phyloP scores from a whole-genome alignment of 192 early-diverging fungal genomes.

The Anaeromyces robustus region DNA sequence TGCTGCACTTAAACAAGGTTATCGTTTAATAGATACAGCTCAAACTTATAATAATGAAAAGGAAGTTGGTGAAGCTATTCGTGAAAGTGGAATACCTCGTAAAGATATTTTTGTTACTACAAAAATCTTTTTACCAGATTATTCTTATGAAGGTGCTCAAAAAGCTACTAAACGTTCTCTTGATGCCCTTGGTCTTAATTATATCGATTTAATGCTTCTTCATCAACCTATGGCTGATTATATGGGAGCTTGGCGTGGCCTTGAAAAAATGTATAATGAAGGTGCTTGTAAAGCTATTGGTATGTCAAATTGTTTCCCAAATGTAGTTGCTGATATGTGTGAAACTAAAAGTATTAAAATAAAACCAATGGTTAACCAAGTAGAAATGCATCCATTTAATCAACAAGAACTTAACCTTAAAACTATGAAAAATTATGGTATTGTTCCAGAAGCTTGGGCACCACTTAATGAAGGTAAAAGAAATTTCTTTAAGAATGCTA shows the following conservation, averaged over 20 bases:
- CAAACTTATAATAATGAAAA: slow-evolving; percentile 9
- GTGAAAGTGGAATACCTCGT: slow-evolving; percentile 21
- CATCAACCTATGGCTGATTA: slow-evolving; percentile 27
- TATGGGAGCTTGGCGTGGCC: neutral
- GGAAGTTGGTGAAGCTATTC: slow-evolving; percentile 2
- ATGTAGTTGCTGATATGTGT: neutral
- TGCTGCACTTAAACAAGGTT: slow-evolving; percentile 29
- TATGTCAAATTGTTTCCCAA: neutral
- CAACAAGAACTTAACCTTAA: neutral
- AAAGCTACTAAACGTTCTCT: slow-evolving; percentile 32
- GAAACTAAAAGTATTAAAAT: neutral
- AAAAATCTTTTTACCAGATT: slow-evolving; percentile 52
- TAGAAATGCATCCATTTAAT: neutral
- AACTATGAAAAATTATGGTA: neutral
- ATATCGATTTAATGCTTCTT: slow-evolving; percentile 49
- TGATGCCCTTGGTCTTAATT: slow-evolving; percentile 26
- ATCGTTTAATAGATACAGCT: slow-evolving; percentile 38
- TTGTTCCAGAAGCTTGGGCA: neutral
- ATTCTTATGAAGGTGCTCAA: slow-evolving; percentile 25
- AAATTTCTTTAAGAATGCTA: slow-evolving; percentile 9
- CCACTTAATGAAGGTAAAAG: neutral
- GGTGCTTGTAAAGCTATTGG: neutral
- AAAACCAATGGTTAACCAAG: neutral
- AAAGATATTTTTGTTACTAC: slow-evolving; percentile 45
- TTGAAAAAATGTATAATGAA: neutral